Percentiles rank a stretch among this genome's conserved stretches.
These are phyloP conservation scores for Priceomyces medius DNA, from an alignment of 805 yeast genomes.

Conservation along the genomic window DNA sequence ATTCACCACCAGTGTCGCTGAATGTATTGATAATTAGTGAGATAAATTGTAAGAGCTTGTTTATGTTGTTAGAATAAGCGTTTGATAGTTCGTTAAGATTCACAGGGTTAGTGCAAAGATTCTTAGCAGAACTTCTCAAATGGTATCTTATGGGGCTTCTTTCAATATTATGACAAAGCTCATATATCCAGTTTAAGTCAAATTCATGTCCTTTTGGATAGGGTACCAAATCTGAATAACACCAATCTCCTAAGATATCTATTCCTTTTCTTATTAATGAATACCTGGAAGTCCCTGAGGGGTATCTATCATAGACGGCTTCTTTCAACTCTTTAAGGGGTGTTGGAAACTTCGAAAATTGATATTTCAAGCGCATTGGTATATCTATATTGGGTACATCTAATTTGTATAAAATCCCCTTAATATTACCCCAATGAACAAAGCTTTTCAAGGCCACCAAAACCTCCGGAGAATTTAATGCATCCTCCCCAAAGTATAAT, in stretches of 20 bases:
- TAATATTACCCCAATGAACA: slow-evolving; percentile 55
- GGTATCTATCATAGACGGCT: slow-evolving; percentile 45
- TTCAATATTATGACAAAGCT: slow-evolving; percentile 46
- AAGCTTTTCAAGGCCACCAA: slow-evolving; percentile 50
- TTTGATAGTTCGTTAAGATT: slow-evolving; percentile 34
- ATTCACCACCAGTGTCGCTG: slow-evolving; percentile 30
- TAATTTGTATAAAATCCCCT: slow-evolving; percentile 44
- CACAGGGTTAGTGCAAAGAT: slow-evolving; percentile 30
- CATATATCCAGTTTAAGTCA: slow-evolving; percentile 34
- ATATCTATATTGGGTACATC: slow-evolving; percentile 38
- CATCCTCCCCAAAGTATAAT: slow-evolving; percentile 40
- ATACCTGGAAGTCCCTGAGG: slow-evolving; percentile 53
- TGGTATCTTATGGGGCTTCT: slow-evolving; percentile 49
- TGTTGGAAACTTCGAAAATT: slow-evolving; percentile 42
- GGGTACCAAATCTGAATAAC: slow-evolving; percentile 39
- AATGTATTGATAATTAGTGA: slow-evolving; percentile 31
- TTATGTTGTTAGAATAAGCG: slow-evolving; percentile 16
- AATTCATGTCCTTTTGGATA: slow-evolving; percentile 26
- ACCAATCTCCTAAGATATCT: slow-evolving; percentile 30
- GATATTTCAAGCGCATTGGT: slow-evolving; percentile 23
- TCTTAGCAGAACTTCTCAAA: slow-evolving; percentile 38
- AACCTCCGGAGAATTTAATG: slow-evolving; percentile 39
- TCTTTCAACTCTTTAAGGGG: slow-evolving; percentile 40
- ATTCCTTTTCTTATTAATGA: slow-evolving; percentile 41
- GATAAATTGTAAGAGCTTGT: slow-evolving; percentile 24